Conservation (phyloP, 1,284 basidiomycete genomes). For the Cutaneotrichosporon cavernicola region DNA sequence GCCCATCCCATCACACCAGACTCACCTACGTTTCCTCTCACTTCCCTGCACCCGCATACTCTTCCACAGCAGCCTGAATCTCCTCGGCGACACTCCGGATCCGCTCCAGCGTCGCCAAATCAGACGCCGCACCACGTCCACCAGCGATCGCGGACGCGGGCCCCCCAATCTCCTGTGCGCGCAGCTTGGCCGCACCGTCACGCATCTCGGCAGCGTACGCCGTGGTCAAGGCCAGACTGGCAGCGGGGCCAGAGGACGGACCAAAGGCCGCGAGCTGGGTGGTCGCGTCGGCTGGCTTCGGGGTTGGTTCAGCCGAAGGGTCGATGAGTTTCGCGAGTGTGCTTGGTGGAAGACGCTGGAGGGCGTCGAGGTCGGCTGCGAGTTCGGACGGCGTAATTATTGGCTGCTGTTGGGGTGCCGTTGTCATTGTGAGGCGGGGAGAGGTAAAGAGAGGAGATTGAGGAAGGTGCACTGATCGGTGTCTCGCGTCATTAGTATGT, state of each 20-base stretch:
- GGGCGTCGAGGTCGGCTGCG: conserved; percentile 16
- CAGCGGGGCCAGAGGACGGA: neutral
- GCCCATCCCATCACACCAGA: neutral
- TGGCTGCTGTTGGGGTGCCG: neutral
- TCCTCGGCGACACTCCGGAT: conserved; percentile 16
- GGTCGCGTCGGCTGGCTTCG: conserved; percentile 1
- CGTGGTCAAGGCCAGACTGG: conserved; percentile 3
- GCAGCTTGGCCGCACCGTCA: conserved; percentile 5
- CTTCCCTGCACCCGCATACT: conserved; percentile 8
- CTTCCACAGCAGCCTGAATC: conserved; percentile 14
- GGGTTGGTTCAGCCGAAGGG: conserved; percentile 10
- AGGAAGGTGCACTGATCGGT: neutral
- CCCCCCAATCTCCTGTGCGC: conserved; percentile 1
- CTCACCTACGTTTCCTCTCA: neutral
- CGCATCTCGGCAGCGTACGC: conserved; percentile 25
- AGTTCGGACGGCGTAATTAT: neutral
- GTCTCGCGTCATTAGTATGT: neutral
- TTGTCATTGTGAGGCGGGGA: neutral
- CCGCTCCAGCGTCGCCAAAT: conserved; percentile 7
- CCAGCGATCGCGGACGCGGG: neutral
- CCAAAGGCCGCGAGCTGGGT: conserved; percentile 9
- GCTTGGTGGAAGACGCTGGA: conserved; percentile 12
- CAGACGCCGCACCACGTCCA: conserved; percentile 1
- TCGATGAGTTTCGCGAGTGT: conserved; percentile 20
- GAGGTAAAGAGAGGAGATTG: neutral